These are phyloP conservation scores for Calonectria leucothoes DNA, from an alignment of 2,329 filamentous ascomycete genomes.

Conservation along the genomic window DNA sequence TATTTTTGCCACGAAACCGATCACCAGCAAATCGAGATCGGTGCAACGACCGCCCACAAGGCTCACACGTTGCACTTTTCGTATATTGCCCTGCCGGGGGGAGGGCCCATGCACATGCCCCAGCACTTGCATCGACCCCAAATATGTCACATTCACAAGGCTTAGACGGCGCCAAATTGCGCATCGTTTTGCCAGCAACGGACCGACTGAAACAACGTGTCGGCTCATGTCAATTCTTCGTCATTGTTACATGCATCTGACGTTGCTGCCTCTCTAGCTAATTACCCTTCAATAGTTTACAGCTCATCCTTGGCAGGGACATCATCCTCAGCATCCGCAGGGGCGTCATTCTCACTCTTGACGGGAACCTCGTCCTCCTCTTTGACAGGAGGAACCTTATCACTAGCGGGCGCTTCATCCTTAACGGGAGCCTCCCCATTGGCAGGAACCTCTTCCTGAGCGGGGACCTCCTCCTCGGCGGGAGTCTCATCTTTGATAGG, in stretches of 20 bases:
- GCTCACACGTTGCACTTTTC: background rate
- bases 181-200: slow-evolving; percentile 3
- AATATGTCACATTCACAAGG: slow-evolving; percentile 13
- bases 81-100: background rate
- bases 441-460: background rate
- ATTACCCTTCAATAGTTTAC: slow-evolving; percentile 41
- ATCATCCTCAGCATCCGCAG: slow-evolving; percentile 23
- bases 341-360: background rate
- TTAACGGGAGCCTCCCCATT: background rate
- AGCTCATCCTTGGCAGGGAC: slow-evolving; percentile 60
- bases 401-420: background rate
- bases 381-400: background rate
- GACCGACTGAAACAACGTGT: background rate
- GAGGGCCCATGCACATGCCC: background rate
- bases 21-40: slow-evolving; percentile 8
- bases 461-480: background rate
- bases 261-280: background rate
- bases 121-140: slow-evolving; percentile 3
- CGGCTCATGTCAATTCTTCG: background rate
- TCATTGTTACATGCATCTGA: slow-evolving; percentile 14
- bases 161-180: slow-evolving; percentile 2
- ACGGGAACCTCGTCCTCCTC: background rate
- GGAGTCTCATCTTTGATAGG: background rate
- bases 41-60: background rate
- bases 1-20: background rate